These are phyloP conservation scores for Glycine latifolia DNA, from an alignment of 306 rosid genomes.

Conservation along the genomic window DNA sequence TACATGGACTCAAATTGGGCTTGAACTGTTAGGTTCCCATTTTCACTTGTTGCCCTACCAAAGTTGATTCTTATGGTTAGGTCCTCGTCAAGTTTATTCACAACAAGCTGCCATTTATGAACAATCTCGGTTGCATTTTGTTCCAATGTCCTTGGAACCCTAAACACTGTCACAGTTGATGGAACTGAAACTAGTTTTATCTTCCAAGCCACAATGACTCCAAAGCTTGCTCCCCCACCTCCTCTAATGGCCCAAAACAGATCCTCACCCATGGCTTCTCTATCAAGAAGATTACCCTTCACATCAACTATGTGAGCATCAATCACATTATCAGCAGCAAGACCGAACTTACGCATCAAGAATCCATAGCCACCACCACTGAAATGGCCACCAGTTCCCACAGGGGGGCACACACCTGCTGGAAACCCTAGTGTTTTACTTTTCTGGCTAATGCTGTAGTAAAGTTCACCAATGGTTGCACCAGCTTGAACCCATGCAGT, in stretches of 20 bases:
- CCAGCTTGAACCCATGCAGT: constrained; percentile 52
- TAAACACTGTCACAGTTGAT: constrained; percentile 61
- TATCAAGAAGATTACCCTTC: constrained; percentile 60
- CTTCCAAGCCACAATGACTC: constrained; percentile 64
- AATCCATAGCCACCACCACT: constrained; percentile 81
- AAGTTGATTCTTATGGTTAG: constrained; percentile 28
- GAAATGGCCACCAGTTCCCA: constrained; percentile 75
- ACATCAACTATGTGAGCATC: constrained; percentile 69
- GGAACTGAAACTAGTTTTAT: constrained; percentile 64
- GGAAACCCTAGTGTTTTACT: constrained; percentile 53
- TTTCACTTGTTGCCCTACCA: constrained; percentile 1
- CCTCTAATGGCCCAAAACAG: constrained; percentile 83
- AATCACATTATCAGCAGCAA: constrained; percentile 63
- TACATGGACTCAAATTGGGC: constrained; percentile 42
- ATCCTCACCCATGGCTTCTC: constrained; percentile 68
- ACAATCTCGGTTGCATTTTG: constrained; percentile 59
- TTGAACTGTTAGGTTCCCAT: background rate
- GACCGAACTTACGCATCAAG: constrained; percentile 65
- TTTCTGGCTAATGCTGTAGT: constrained; percentile 30
- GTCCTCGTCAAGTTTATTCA: constrained; percentile 45
- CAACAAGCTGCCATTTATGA: constrained; percentile 60
- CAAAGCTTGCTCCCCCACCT: constrained; percentile 74
- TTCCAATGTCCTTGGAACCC: constrained; percentile 50
- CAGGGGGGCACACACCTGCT: constrained; percentile 68
- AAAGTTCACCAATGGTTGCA: constrained; percentile 47